phyloP scores from a whole-genome alignment of 2,329 filamentous ascomycete genomes.

The Penicillium sp. region DNA sequence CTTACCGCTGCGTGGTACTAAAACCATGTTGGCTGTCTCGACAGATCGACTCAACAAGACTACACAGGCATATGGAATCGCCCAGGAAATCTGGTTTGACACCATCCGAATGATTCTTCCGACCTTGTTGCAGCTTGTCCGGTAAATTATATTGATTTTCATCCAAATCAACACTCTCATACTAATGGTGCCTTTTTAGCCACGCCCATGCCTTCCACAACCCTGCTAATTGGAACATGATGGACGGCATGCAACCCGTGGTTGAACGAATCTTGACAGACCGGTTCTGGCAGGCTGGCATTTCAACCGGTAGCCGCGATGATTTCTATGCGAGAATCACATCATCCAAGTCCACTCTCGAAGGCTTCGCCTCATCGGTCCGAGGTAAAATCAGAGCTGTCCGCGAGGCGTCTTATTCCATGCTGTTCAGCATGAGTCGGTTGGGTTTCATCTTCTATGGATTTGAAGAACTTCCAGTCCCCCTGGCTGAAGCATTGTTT shows the following conservation, averaged over 20 bases:
- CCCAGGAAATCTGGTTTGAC: slow-evolving; percentile 81
- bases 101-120: slow-evolving; percentile 81
- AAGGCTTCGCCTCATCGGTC: slow-evolving; percentile 92
- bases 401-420: slow-evolving; percentile 89
- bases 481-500: slow-evolving; percentile 82
- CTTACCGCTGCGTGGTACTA: slow-evolving; percentile 81
- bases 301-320: slow-evolving; percentile 91
- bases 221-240: slow-evolving; percentile 78
- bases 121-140: slow-evolving; percentile 79
- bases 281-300: slow-evolving; percentile 97
- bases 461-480: slow-evolving; percentile 78
- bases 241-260: slow-evolving; percentile 72
- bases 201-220: slow-evolving; percentile 93
- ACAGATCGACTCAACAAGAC: slow-evolving; percentile 83
- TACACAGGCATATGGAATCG: slow-evolving; percentile 71
- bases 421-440: slow-evolving; percentile 89
- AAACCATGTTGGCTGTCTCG: slow-evolving; percentile 87
- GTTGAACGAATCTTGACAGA: slow-evolving; percentile 86
- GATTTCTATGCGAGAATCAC: slow-evolving; percentile 93
- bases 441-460: slow-evolving; percentile 88
- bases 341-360: slow-evolving; percentile 83
- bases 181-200: slow-evolving; percentile 45
- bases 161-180: background rate
- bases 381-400: slow-evolving; percentile 86
- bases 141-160: slow-evolving; percentile 44